Evolutionary conservation across 163 green algal species (phyloP), one percentile per base, ranked within the genome.

Genomic region (Prototheca wickerhamii): DNA sequence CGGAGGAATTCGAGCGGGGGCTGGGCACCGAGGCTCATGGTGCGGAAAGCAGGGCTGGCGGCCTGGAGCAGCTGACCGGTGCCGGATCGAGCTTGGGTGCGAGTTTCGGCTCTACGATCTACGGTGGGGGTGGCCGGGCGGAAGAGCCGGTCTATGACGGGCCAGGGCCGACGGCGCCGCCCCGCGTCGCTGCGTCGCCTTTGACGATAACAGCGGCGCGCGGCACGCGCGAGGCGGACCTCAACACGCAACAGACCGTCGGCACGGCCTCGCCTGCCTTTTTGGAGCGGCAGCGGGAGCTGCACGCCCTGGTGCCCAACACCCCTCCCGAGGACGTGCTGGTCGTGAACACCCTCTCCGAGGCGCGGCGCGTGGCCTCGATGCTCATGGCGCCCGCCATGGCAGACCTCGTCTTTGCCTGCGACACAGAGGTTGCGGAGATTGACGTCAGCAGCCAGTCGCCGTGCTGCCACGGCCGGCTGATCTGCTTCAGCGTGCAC

Each of bases 401-500:
- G 8, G 10, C 31, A 30, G 49, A 68, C 54, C 58, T 31, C 26
- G 59, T 78, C 63, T 96, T 94, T 81, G 90, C 82, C 0, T 93
- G 84, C 67, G 90, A 97, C 73, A 96, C 90, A 25, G 90, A 96
- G 83, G 78, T 87, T 15, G 82, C 81, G 32, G 77, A 87, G 67
- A 96, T 98, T 32, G 88, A 97, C 58, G 76, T 97, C 20, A 87
- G 75, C 58, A 76, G 79, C 28, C 65, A 97, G 71, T 93, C 79
- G 1, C 86, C 92, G 2, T 96, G 66, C 60, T 89, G 87, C 15
- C 91, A 97, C 64, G 92, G 92, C 53, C 59, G 57, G 1, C 82
- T 97, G 29, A 95, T 82, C 51, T 97, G 89, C 79, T 92, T 96
- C 52, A 92, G 85, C 3, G 68, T 96, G 23, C 97, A 95, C 58